Evolutionary conservation across 2,329 filamentous ascomycete genomes (phyloP).

Genomic region (Xylaria sp.): DNA sequence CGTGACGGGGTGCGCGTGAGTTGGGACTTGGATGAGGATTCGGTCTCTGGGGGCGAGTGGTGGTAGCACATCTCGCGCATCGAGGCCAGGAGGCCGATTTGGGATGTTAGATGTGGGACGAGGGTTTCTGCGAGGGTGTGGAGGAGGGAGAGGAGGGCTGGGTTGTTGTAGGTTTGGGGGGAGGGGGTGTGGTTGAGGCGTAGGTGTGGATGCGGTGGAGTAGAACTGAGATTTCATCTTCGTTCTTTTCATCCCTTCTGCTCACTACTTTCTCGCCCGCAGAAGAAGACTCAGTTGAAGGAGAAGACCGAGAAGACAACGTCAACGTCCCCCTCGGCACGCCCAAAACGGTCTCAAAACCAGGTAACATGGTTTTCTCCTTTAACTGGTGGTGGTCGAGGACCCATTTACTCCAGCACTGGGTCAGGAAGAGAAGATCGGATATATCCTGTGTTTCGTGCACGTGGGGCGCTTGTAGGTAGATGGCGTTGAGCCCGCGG

Average conservation of each 20-base stretch:
- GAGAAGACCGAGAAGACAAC: neutral
- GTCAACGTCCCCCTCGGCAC: constrained; percentile 21
- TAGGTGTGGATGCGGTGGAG: constrained; percentile 17
- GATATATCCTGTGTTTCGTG: constrained; percentile 25
- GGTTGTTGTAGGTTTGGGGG: constrained; percentile 8
- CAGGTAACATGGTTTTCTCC: constrained; percentile 31
- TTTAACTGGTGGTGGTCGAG: constrained; percentile 32
- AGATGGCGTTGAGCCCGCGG: constrained; percentile 35
- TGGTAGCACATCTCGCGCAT: constrained; percentile 19
- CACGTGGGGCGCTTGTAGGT: constrained; percentile 33
- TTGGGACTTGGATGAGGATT: neutral
- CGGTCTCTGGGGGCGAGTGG: neutral
- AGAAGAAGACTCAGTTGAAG: neutral
- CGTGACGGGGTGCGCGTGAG: neutral
- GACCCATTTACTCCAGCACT: constrained; percentile 29
- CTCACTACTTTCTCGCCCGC: neutral
- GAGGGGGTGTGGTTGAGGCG: constrained; percentile 11
- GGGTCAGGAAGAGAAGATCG: constrained; percentile 32
- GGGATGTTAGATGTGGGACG: constrained; percentile 16
- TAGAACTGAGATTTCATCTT: constrained; percentile 10
- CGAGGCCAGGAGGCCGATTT: constrained; percentile 10
- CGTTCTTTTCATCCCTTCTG: neutral
- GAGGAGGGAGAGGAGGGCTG: constrained; percentile 8
- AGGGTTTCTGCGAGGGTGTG: constrained; percentile 10
- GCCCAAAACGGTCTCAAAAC: constrained; percentile 25